Evolutionary conservation across 192 early-diverging fungal genomes (phyloP), one percentile per base, ranked within the genome.

Genomic region (Borealophlyctis nickersoniae): DNA sequence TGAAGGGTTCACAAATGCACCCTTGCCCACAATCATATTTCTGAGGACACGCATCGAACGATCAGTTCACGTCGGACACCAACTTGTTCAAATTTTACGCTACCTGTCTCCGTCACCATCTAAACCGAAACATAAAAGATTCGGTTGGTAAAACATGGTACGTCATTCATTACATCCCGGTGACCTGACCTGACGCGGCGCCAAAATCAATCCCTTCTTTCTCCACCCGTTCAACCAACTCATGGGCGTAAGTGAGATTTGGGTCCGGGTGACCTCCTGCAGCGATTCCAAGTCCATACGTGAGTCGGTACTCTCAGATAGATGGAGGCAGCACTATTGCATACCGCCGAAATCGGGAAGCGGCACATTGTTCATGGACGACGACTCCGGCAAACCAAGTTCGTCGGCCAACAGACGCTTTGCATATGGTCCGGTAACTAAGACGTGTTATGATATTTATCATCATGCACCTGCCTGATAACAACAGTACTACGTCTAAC

Each of bases 21-120:
- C 86, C 70, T 95, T 90, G 69, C 92, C 91, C 71, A 97, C 91
- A 53, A 98, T 91, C 96, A 98, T 97, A 81, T 98, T 97, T 65
- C 81, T n/a, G n/a, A n/a, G n/a, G n/a, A n/a, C n/a, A n/a, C n/a
- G n/a, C n/a, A n/a, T n/a, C n/a, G n/a, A n/a, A n/a, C n/a, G 72
- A 55, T 9, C 11, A 63, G 62, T 63, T 26, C 58, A 22, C 14
- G n/a, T 16, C 48, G n/a, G n/a, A 49, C 48, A 16, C 48, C 14
- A n/a, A n/a, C 48, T 49, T n/a, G 48, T 49, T n/a, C 14, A 49
- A 49, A n/a, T n/a, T n/a, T n/a, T n/a, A n/a, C n/a, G n/a, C n/a
- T n/a, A n/a, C n/a, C n/a, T 49, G 56, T 80, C 96, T 64, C 96
- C 96, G 77, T 98, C 96, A 63, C 96, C 96, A 75, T 98, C 96